A percentile compares a stretch with the other conserved stretches of the same genome.
Conservation (phyloP, 495 filamentous ascomycete species). For the Neurospora africana region DNA sequence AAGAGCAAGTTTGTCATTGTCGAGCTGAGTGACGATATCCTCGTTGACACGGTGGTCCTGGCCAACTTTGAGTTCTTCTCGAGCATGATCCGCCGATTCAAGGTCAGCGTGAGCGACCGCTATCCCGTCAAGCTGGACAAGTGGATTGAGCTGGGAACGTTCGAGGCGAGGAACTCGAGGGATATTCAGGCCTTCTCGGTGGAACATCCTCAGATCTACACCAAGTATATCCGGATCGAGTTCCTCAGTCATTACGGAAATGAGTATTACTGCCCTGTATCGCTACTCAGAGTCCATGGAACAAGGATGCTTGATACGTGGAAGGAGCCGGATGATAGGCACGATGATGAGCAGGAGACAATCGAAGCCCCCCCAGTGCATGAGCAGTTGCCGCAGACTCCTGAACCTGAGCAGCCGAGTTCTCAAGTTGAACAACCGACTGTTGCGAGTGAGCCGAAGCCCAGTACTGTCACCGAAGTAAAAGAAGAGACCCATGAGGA, state of each 20-base stretch:
- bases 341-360: conserved; percentile 34
- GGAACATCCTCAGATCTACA: conserved; percentile 90
- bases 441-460: background rate
- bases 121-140: conserved; percentile 88
- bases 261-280: conserved; percentile 92
- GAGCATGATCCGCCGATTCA: conserved; percentile 84
- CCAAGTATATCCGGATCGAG: conserved; percentile 82
- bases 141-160: conserved; percentile 83
- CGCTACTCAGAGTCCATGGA: conserved; percentile 82
- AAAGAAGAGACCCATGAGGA: background rate
- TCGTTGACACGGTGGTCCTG: conserved; percentile 89
- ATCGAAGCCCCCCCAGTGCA: conserved; percentile 16
- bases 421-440: background rate
- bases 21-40: conserved; percentile 78
- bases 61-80: conserved; percentile 99
- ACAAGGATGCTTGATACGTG: conserved; percentile 94
- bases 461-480: background rate
- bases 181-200: conserved; percentile 91
- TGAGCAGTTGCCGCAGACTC: conserved; percentile 20
- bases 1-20: conserved; percentile 91
- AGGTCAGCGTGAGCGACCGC: conserved; percentile 80
- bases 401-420: conserved; percentile 13
- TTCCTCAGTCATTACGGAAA: conserved; percentile 90
- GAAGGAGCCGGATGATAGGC: conserved; percentile 44
- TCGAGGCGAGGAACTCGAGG: conserved; percentile 80